Conservation (phyloP, 2,329 filamentous ascomycete genomes). For the Fusarium brachygibbosum region DNA sequence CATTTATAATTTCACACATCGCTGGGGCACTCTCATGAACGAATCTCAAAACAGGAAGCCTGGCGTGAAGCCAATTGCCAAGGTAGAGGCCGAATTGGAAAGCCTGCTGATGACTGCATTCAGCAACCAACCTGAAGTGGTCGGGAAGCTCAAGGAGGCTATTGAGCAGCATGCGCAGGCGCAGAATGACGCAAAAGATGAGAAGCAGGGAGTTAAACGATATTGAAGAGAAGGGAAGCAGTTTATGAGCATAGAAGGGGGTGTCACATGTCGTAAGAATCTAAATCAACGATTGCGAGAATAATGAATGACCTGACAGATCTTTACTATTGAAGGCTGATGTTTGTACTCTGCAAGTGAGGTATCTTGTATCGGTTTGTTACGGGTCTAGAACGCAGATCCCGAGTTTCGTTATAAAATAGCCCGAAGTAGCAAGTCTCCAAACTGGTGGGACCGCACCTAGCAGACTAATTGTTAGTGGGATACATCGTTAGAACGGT, state of each 20-base stretch:
- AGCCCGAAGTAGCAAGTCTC: slow-evolving; percentile 17
- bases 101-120: slow-evolving; percentile 70
- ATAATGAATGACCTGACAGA: not conserved
- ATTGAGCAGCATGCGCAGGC: slow-evolving; percentile 69
- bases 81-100: slow-evolving; percentile 69
- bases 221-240: slow-evolving; percentile 44
- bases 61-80: slow-evolving; percentile 64
- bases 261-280: slow-evolving; percentile 12
- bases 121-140: slow-evolving; percentile 70
- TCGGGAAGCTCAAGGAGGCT: slow-evolving; percentile 71
- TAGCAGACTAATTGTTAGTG: slow-evolving; percentile 15
- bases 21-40: slow-evolving; percentile 67
- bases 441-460: not conserved
- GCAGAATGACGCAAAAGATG: slow-evolving; percentile 60
- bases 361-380: slow-evolving; percentile 18
- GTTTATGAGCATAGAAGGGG: slow-evolving; percentile 16
- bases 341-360: not conserved
- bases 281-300: slow-evolving; percentile 4
- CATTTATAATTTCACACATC: slow-evolving; percentile 73
- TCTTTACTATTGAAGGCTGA: not conserved
- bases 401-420: slow-evolving; percentile 25
- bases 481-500: slow-evolving; percentile 19
- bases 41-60: slow-evolving; percentile 63
- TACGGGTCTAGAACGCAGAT: slow-evolving; percentile 24
- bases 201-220: slow-evolving; percentile 52